Base-by-base conservation (phyloP, 208 protist species). In the Porcisia deanei region DNA sequence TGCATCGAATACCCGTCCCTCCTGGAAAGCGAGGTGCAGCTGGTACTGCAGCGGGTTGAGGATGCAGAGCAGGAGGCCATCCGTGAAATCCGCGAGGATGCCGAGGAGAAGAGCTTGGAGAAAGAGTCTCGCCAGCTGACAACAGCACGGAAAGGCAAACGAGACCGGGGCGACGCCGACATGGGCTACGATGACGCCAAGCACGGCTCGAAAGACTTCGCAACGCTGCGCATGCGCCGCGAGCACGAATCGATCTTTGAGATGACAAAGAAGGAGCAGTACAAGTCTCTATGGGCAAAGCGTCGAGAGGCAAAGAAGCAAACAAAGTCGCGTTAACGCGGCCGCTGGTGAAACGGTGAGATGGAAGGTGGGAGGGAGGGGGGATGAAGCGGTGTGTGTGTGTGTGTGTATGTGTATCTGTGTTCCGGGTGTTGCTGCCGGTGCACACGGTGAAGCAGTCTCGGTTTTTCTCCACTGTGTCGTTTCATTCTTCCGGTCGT, bases 1-100 rank as follows among this genome's bases (percentile, higher is more conserved):
- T 96, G 97, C 80, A 88, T 85, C 58, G 94, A 97, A 85, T 96
- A 90, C 77, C 93, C 88, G 80, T n/a, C 66, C 45, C 80, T 97
- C 30, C 67, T 79, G 12, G 94, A 97, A 68, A 79, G 57, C 34
- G 92, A 97, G 67, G 90, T 98, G 54, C 76, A 85, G 61, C 73
- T 77, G 14, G 87, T 93, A 55, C 78, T 97, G 64, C 92, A 97
- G 84, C 86, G 96, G 34, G 93, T 98, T 16, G 94, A 97, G 77
- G 92, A 98, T 59, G 96, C 96, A 16, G 93, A 97, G 72, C 91
- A 96, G 79, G 91, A 98, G 87, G 92, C 93, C 53, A 60, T 86
- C n/a, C 89, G 87, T 12, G 91, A 97, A 81, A 96, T 98, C 37
- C 88, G 91, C 45, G 95, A 98, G 70, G 90, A 95, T 66, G 88